phyloP scores from a whole-genome alignment of 768 basidiomycete species.

The Tylopilus intermedius region DNA sequence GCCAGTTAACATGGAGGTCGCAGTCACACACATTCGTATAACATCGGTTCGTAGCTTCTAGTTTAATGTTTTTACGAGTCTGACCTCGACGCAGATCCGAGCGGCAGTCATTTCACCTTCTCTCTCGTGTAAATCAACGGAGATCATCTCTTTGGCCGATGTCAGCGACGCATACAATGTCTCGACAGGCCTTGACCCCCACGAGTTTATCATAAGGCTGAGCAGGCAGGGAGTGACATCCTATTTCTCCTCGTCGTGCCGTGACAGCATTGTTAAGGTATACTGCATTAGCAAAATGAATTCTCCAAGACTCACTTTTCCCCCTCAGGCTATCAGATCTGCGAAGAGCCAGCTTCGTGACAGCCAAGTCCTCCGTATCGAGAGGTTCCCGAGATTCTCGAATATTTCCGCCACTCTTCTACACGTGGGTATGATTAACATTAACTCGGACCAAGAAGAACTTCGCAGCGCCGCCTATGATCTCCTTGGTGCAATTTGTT shows the following conservation, averaged over 20 bases:
- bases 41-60: constrained; percentile 53
- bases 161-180: constrained; percentile 86
- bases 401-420: constrained; percentile 83
- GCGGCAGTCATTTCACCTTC: constrained; percentile 65
- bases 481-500: constrained; percentile 71
- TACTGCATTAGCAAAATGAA: constrained; percentile 1
- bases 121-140: constrained; percentile 71
- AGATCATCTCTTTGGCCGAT: constrained; percentile 74
- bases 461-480: constrained; percentile 78
- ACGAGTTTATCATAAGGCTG: constrained; percentile 79
- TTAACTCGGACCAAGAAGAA: constrained; percentile 68
- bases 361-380: constrained; percentile 44
- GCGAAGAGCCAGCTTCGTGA: constrained; percentile 70
- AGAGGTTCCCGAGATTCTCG: constrained; percentile 70
- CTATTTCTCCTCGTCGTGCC: constrained; percentile 67
- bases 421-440: constrained; percentile 80
- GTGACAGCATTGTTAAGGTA: constrained; percentile 76
- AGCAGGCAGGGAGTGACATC: constrained; percentile 65
- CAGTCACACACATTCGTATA: constrained; percentile 66
- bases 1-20: constrained; percentile 67
- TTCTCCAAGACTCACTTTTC: not conserved
- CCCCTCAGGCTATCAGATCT: constrained; percentile 58
- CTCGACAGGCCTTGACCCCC: constrained; percentile 65
- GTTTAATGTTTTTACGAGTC: not conserved
- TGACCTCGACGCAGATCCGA: constrained; percentile 45